Evolutionary conservation across 345 rosid genomes (phyloP).

Genomic region (Linum lewisii): DNA sequence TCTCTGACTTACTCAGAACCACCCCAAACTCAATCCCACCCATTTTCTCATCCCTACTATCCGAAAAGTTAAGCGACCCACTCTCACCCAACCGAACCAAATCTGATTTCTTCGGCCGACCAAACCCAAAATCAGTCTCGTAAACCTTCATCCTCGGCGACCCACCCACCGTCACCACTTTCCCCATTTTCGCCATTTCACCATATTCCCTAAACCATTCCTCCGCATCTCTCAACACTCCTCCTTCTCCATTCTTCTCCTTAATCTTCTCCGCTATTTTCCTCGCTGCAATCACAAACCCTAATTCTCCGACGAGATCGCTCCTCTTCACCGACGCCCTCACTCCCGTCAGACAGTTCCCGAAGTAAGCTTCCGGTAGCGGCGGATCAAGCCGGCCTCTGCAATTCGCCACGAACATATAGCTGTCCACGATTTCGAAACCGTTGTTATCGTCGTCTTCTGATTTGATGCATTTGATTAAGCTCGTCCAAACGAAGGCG

Average conservation of each 20-base stretch:
- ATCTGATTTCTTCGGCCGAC: constrained; percentile 19
- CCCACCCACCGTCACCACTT: constrained; percentile 15
- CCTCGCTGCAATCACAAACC: constrained; percentile 21
- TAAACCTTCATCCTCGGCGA: constrained; percentile 24
- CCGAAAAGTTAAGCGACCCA: constrained; percentile 11
- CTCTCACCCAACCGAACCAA: constrained; percentile 10
- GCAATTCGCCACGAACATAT: constrained; percentile 17
- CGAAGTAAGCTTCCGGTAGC: constrained; percentile 30
- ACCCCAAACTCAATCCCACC: constrained; percentile 24
- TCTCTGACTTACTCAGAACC: no score
- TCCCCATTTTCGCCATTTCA: constrained; percentile 14
- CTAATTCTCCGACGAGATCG: constrained; percentile 22
- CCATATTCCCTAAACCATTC: constrained; percentile 7
- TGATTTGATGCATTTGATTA: no score
- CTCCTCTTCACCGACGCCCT: constrained; percentile 18
- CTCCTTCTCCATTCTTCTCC: constrained; percentile 11
- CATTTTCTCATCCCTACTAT: constrained; percentile 10
- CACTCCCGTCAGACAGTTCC: constrained; percentile 29
- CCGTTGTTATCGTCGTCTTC: no score
- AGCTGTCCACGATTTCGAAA: constrained; percentile 4
- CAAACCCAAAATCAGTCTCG: constrained; percentile 23
- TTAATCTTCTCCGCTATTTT: no score
- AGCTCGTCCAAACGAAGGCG: no score
- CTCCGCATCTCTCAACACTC: constrained; percentile 13
- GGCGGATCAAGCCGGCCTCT: constrained; percentile 18